Conservation (phyloP, 129 eudicot species). For the Flaveria trinervia region DNA sequence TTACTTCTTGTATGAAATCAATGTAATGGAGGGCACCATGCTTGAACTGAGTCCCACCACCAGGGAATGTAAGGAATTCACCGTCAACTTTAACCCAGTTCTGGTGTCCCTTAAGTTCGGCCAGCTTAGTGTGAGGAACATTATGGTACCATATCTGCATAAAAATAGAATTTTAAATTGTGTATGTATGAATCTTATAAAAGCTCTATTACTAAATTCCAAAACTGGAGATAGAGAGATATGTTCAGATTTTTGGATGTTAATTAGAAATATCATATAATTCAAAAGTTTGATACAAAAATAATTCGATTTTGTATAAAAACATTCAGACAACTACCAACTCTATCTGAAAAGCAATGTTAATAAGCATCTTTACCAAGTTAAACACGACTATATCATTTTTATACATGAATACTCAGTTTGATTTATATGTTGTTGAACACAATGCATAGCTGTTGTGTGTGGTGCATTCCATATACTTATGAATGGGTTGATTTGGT, state of each 20-base stretch:
- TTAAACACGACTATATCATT: constrained; percentile 1
- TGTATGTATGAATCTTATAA: background rate
- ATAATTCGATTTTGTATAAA: background rate
- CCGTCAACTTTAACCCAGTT: constrained; percentile 93
- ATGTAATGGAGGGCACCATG: constrained; percentile 94
- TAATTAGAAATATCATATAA: constrained; percentile 10
- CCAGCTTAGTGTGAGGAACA: constrained; percentile 88
- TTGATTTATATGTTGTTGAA: background rate
- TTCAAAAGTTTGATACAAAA: background rate
- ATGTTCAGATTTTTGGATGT: constrained; percentile 3
- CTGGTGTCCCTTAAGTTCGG: constrained; percentile 82
- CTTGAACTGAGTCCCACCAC: constrained; percentile 96
- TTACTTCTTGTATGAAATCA: constrained; percentile 79
- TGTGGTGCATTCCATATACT: background rate
- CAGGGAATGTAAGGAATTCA: constrained; percentile 89
- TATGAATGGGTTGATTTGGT: constrained; percentile 3
- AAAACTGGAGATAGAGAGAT: constrained; percentile 20
- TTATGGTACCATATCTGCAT: constrained; percentile 87
- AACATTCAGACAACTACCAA: background rate
- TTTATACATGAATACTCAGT: background rate
- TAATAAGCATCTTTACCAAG: background rate
- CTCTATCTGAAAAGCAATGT: background rate
- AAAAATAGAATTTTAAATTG: constrained; percentile 2
- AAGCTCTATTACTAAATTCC: constrained; percentile 5
- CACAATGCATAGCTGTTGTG: background rate